A percentile compares a stretch with the other conserved stretches of the same genome.
Conservation (phyloP, 352 stramenopile genomes). For the Globisporangium camurandrum region DNA sequence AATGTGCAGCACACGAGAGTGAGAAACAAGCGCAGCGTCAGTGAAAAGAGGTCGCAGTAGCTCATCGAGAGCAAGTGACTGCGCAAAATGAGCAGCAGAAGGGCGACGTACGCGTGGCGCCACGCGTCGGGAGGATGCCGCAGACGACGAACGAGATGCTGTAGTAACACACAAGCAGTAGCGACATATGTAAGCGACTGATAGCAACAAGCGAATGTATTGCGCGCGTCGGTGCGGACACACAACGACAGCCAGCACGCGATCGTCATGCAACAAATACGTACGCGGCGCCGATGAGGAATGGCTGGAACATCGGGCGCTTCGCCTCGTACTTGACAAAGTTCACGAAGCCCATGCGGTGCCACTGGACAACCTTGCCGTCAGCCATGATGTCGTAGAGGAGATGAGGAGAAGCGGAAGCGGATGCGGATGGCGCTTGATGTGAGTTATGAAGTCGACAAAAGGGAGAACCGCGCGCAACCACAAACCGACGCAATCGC, state of each 20-base stretch:
- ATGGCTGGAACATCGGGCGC: conserved; percentile 77
- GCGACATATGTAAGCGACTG: no score
- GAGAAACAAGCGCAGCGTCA: neutral
- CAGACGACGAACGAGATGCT: conserved; percentile 76
- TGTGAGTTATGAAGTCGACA: no score
- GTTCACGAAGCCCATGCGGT: conserved; percentile 70
- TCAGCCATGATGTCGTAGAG: conserved; percentile 31
- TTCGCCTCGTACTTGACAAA: conserved; percentile 73
- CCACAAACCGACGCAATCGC: no score
- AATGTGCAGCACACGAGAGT: neutral
- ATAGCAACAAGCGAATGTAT: neutral
- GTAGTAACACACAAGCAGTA: no score
- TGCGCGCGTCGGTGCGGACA: neutral
- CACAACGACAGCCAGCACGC: neutral
- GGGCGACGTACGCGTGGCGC: conserved; percentile 42
- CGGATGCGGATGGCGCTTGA: no score
- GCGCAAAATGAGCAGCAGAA: neutral
- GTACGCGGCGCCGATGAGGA: conserved; percentile 71
- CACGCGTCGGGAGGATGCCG: conserved; percentile 70
- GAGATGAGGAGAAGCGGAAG: neutral
- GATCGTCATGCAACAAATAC: conserved; percentile 6
- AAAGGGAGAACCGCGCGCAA: no score
- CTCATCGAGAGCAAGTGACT: neutral
- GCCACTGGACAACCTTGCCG: conserved; percentile 73
- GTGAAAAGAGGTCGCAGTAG: neutral